These are phyloP conservation scores for Ophiocordyceps sinensis DNA, from an alignment of 2,329 filamentous ascomycete genomes.

Conservation along the genomic window DNA sequence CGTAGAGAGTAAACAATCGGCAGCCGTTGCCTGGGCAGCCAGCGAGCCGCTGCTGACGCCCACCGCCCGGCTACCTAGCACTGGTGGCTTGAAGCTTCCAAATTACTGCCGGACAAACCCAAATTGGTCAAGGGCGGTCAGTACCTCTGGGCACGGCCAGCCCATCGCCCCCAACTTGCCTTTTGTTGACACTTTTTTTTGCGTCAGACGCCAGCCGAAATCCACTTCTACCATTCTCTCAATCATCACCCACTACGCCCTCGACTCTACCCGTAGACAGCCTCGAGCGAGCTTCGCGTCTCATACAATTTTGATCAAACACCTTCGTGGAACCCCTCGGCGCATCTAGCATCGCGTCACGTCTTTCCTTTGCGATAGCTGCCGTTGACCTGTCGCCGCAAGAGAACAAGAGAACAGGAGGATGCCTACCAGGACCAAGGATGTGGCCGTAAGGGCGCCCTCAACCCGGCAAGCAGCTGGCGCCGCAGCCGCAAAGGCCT, in stretches of 20 bases:
- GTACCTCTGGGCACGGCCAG: not conserved
- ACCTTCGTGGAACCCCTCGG: too few species aligned
- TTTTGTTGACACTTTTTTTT: not conserved
- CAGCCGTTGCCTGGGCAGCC: too few species aligned
- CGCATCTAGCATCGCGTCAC: too few species aligned
- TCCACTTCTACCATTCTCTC: not conserved
- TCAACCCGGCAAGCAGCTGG: constrained; percentile 12
- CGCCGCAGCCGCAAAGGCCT: constrained; percentile 9
- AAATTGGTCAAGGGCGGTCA: constrained; percentile 1
- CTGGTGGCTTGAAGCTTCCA: not conserved
- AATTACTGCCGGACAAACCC: constrained; percentile 3
- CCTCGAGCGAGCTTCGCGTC: too few species aligned
- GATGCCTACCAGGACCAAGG: constrained; percentile 18
- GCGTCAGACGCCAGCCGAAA: not conserved
- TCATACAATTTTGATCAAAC: too few species aligned
- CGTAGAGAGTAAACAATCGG: too few species aligned
- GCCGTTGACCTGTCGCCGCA: not conserved
- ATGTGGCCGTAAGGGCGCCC: constrained; percentile 11
- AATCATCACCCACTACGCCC: too few species aligned
- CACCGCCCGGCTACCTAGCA: too few species aligned
- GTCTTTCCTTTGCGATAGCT: too few species aligned
- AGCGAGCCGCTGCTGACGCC: too few species aligned
- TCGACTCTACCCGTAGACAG: too few species aligned
- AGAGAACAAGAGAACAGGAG: constrained; percentile 2
- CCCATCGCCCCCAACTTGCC: not conserved